Base-by-base conservation (phyloP, 2,329 filamentous ascomycete genomes). In the Colletotrichum sansevieriae region DNA sequence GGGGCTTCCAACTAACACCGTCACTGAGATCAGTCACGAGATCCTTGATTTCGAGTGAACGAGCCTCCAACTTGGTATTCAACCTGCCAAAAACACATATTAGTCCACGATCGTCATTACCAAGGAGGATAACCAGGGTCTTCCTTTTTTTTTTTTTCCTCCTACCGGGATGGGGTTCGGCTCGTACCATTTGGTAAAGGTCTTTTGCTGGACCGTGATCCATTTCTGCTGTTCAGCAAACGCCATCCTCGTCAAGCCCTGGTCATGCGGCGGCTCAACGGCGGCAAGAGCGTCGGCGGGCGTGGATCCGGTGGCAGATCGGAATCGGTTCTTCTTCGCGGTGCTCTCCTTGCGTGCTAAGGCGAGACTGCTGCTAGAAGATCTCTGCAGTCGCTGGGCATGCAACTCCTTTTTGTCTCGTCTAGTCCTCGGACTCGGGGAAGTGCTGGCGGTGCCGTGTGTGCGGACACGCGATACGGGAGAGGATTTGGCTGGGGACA, bases 121-220 rank as follows among this genome's bases (percentile, higher is more conserved):
- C 39, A 47, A 13, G 20, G 18, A 39, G 13, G 11, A 22, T 29
- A 35, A 15, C 61, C 20, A 60, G 33, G 29, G 49, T 43, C 46
- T 44, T 43, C 22, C n/a, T 64, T 68, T 41, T 70, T 3, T 43
- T 33, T 65, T 68, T 41, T 70, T 4, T 7, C 29, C 29, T 2
- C 29, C 29, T 29, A 4, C 29, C 64, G 65, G 63, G 46, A 46
- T 59, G 43, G 63, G 58, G 44, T 65, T 43, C 35, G 54, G 46
- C 37, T 58, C 74, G 51, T 76, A 83, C 82, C 96, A 99, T 93
- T 98, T 99, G 68, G 95, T 97, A 82, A 99, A 99, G 33, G 96
- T 99, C 88, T 98, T 99, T 81, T 98, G 92, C 85, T 98, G 95
- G 82, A 97, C 94, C 77, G 85, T 90, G 75, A 91, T 87, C 89